A percentile compares a stretch with the other conserved stretches of the same genome.
phyloP scores from a whole-genome alignment of 2,329 filamentous ascomycete species.

The Alternaria sp. region DNA sequence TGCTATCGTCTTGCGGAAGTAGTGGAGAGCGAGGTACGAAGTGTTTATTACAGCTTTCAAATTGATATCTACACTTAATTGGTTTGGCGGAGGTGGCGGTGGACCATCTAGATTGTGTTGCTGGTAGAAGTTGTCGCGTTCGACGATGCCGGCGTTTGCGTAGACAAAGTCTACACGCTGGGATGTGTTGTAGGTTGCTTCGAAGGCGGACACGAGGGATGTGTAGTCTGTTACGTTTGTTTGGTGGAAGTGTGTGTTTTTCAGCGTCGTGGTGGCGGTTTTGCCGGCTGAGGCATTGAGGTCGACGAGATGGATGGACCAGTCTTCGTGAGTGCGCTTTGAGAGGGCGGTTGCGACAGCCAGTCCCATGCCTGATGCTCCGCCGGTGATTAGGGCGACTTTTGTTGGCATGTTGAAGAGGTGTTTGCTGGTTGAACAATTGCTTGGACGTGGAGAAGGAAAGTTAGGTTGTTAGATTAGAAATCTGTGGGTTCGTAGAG shows the following conservation, averaged over 20 bases:
- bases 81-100: slow-evolving; percentile 40
- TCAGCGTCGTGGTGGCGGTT: slow-evolving; percentile 33
- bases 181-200: slow-evolving; percentile 47
- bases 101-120: slow-evolving; percentile 37
- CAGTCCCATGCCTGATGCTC: slow-evolving; percentile 65
- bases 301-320: slow-evolving; percentile 54
- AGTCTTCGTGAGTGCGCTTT: slow-evolving; percentile 39
- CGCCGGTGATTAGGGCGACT: slow-evolving; percentile 77
- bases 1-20: slow-evolving; percentile 43
- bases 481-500: no score
- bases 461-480: neutral
- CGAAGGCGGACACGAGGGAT: slow-evolving; percentile 47
- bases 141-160: slow-evolving; percentile 59
- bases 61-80: slow-evolving; percentile 50
- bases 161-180: slow-evolving; percentile 58
- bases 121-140: slow-evolving; percentile 54
- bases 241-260: slow-evolving; percentile 50
- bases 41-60: slow-evolving; percentile 51
- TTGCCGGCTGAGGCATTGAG: slow-evolving; percentile 49
- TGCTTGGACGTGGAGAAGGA: neutral
- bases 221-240: slow-evolving; percentile 51
- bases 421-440: neutral
- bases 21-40: slow-evolving; percentile 54
- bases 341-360: slow-evolving; percentile 53
- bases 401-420: slow-evolving; percentile 24